Evolutionary conservation across 139 green algal genomes (phyloP).

Genomic region (Pycnococcus provasolii): DNA sequence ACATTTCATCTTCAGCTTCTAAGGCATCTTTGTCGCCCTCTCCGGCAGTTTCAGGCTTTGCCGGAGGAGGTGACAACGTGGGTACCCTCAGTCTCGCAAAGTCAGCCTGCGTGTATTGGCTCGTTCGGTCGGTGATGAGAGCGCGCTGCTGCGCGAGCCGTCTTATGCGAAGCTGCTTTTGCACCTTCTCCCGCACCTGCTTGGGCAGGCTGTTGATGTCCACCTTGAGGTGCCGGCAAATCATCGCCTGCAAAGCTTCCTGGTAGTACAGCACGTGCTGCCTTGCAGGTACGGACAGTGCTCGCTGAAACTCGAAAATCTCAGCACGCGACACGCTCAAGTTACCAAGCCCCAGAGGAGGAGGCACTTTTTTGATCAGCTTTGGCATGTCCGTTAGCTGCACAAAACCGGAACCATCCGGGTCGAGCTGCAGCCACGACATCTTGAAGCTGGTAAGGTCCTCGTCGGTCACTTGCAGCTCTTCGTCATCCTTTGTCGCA

Average conservation of each 20-base stretch:
- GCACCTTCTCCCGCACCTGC: neutral
- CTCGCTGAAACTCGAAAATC: neutral
- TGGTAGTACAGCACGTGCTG: neutral
- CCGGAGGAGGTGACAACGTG: neutral
- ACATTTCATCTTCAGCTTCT: neutral
- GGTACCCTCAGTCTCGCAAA: neutral
- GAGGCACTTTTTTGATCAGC: constrained; percentile 7
- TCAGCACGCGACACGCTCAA: neutral
- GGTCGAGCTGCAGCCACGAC: constrained; percentile 21
- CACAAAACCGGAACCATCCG: constrained; percentile 21
- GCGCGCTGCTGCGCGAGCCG: neutral
- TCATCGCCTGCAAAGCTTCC: neutral
- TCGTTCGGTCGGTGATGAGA: neutral
- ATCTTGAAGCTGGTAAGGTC: constrained; percentile 15
- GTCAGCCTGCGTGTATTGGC: neutral
- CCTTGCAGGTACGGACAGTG: neutral
- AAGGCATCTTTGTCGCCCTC: neutral
- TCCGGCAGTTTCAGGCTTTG: neutral
- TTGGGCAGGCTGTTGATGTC: neutral
- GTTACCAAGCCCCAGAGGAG: neutral
- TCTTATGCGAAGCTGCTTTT: neutral
- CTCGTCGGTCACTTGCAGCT: constrained; percentile 4
- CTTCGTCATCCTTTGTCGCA: constrained; percentile 13
- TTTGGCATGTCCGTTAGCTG: neutral
- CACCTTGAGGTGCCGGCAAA: neutral